Evolutionary conservation across 2,329 filamentous ascomycete species (phyloP), one percentile per base, ranked within the genome.

Genomic region (Ambrosiella xylebori): DNA sequence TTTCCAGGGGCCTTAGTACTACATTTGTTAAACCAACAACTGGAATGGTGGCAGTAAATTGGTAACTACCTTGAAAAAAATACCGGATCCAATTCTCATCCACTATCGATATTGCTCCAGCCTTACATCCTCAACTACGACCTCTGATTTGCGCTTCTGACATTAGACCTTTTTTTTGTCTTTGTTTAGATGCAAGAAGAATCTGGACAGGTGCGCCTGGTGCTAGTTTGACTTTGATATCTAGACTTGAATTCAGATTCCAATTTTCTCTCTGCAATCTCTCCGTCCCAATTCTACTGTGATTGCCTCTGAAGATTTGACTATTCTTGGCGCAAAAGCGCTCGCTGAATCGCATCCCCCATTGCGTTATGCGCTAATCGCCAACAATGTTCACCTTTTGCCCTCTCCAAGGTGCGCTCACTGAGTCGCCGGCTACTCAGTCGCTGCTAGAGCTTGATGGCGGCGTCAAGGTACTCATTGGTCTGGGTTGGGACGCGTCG

Each of bases 391-490:
- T 98, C 76, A 95, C 86, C 63, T 96, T 97, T 72, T 94, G 86
- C 66, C 84, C 93, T 52, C 76, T 98, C 59, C 84, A 95, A 64
- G 93, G 93, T 68, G 91, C 93, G 61, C 88, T 94, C 66, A 90
- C 88, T 56, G 81, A 86, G 63, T 93, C 88, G 52, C 77, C 83
- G 60, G 90, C 91, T 49, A 94, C 89, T 62, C 89, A 96, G 69
- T 97, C 93, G n/a, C 80, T 98, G 40, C 76, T 98, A 53, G 91
- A 97, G 74, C 85, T 98, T 58, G 93, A 98, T 73, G 91, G 91
- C 63, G 93, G 91, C 60, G 85, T 98, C 72, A 97, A 97, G 70
- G 82, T 98, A 56, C 78, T 98, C 57, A 81, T 98, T 41, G 91
- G 96, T 68, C 84, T 96, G 50, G 93, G 93, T 61, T 98, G 93